Conservation (phyloP, 805 yeast genomes). For the Yarrowia hollandica region DNA sequence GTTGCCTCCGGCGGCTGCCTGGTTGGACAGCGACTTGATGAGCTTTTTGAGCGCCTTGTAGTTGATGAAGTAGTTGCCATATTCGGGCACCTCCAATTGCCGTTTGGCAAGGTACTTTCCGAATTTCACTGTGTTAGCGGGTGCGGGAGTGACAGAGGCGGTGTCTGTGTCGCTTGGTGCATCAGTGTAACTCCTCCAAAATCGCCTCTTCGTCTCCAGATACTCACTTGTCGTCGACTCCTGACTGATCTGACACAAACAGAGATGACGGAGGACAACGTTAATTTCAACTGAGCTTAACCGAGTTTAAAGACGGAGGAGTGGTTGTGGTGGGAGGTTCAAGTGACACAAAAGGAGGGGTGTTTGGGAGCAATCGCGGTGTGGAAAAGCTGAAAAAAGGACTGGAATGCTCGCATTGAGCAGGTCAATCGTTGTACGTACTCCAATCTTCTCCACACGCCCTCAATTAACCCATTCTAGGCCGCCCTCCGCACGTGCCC, state of each 20-base stretch:
- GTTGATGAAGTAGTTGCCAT: slow-evolving; percentile 89
- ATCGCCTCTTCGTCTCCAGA: not conserved
- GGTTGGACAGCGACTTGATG: slow-evolving; percentile 73
- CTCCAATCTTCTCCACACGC: not conserved
- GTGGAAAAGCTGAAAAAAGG: no score
- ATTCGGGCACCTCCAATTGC: slow-evolving; percentile 92
- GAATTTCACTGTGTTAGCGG: slow-evolving; percentile 60
- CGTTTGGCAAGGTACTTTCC: slow-evolving; percentile 94
- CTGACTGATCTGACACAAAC: slow-evolving; percentile 10
- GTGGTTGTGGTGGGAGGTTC: not conserved
- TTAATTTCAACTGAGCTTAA: slow-evolving; percentile 19
- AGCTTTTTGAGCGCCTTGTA: slow-evolving; percentile 91
- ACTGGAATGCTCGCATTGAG: no score
- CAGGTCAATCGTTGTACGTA: no score
- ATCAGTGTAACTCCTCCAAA: no score
- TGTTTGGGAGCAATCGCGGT: no score
- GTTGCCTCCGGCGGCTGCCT: slow-evolving; percentile 43
- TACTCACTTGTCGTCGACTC: slow-evolving; percentile 27
- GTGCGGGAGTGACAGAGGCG: no score
- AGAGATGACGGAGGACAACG: slow-evolving; percentile 9
- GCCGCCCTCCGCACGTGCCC: slow-evolving; percentile 13
- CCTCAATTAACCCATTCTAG: no score
- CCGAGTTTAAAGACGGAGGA: slow-evolving; percentile 5
- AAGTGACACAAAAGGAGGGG: no score
- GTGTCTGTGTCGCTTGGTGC: no score